Base-by-base conservation (phyloP, 441 rosid genomes). In the Lepidium campestre region DNA sequence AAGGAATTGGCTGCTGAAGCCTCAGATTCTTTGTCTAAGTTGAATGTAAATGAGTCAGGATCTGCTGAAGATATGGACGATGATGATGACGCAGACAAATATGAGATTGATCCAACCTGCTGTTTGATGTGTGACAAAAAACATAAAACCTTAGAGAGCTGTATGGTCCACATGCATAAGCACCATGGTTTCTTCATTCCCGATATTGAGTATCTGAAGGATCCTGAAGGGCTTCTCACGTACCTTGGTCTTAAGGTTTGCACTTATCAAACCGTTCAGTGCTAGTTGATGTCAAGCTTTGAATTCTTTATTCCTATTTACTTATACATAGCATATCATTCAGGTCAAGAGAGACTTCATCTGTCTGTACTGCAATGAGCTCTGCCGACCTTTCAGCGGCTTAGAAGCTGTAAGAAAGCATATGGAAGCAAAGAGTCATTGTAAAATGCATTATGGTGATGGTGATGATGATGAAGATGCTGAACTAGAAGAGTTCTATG, bases 121-220 rank as follows among this genome's bases (percentile, higher is more conserved):
- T 91, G 98, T 84, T 85, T 89, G 71, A 88, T 94, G 93, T 94
- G 99, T 62, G 98, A 94, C 68, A 76, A 41, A 15, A 72, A 77
- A 45, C 91, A 89, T 57, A 71, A 74, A 53, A 79, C 77, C 59
- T 72, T 91, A 4, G 99, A 91, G 68, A 82, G 73, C 35, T 94
- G 99, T 72, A 91, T 94, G 91, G 89, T 86, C 78, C 98, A 91
- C 79, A 91, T 91, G 99, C 99, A 94, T 75, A 89, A 83, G 81
- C 72, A 78, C 7, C 99, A 94, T 75, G 97, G 99, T 3, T 94
- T 94, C 77, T 89, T 86, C 75, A 82, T 94, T 72, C 99, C 99
- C n/a, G 99, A 94, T 71, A 82, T 89, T 12, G 97, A 88, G 79
- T 94, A 84, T 77, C 72, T 94, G 59, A 94, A 85, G 79, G 99